Evolutionary conservation across 2,329 filamentous ascomycete genomes (phyloP).

Genomic region (Spiromastix sp.): DNA sequence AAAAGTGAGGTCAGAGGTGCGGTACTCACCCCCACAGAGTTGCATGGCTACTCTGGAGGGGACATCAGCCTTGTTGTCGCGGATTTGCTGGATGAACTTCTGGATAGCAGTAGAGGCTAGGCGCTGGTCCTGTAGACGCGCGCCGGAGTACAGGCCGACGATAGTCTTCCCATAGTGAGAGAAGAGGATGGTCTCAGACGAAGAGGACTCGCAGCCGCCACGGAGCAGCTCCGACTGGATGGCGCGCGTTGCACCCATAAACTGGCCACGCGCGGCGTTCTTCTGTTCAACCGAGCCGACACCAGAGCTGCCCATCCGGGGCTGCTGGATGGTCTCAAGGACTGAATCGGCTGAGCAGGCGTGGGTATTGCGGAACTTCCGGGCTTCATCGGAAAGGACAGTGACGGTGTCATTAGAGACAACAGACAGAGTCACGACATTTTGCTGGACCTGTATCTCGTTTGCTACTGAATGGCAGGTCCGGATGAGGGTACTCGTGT

Average conservation of each 20-base stretch:
- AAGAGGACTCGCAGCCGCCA: slow-evolving; percentile 4
- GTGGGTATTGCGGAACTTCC: too few relatives aligned
- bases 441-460: too few relatives aligned
- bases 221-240: too few relatives aligned
- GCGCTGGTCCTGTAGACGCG: slow-evolving; percentile 4
- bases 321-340: not conserved
- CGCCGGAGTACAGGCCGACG: slow-evolving; percentile 7
- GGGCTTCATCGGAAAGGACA: not conserved
- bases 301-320: not conserved
- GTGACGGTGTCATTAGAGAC: not conserved
- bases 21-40: not conserved
- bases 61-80: not conserved
- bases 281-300: not conserved
- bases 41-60: slow-evolving; percentile 1
- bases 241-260: too few relatives aligned
- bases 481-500: slow-evolving; percentile 3
- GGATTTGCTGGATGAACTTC: slow-evolving; percentile 2
- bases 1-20: slow-evolving; percentile 1
- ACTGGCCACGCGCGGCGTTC: not conserved
- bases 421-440: too few relatives aligned
- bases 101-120: slow-evolving; percentile 1
- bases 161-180: slow-evolving; percentile 4
- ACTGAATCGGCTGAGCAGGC: too few relatives aligned
- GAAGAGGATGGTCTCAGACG: slow-evolving; percentile 8
- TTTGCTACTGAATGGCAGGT: too few relatives aligned